Percentiles rank a stretch among this genome's conserved stretches.
Evolutionary conservation across 768 basidiomycete genomes (phyloP).

Genomic region (Tulasnella sp.): DNA sequence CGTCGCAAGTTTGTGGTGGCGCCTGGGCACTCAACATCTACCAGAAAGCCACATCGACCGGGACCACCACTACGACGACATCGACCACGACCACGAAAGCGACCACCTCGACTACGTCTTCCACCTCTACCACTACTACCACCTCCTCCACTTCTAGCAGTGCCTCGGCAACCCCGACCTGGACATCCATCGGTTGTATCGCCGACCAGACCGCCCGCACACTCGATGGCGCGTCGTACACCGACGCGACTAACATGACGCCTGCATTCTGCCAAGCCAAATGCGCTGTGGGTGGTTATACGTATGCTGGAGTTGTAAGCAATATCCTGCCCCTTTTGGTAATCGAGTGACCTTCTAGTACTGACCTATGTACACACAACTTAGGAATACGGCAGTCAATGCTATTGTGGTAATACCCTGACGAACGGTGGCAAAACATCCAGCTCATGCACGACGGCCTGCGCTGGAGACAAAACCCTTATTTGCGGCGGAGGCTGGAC

Average conservation of each 20-base stretch:
- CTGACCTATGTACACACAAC: not conserved
- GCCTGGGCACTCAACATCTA: not conserved
- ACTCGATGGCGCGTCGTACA: not conserved
- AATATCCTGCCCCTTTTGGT: no score
- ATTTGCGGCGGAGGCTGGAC: constrained; percentile 3
- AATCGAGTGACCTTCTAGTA: no score
- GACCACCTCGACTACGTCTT: no score
- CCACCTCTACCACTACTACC: not conserved
- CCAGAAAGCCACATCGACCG: not conserved
- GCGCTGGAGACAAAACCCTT: not conserved
- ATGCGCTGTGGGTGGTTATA: not conserved
- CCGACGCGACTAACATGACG: constrained; percentile 1
- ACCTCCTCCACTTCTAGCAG: not conserved
- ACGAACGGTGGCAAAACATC: not conserved
- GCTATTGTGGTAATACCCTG: constrained; percentile 1
- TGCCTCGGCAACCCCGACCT: not conserved
- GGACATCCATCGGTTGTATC: constrained; percentile 12
- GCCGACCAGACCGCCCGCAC: constrained; percentile 7
- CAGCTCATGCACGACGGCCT: not conserved
- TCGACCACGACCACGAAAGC: not conserved
- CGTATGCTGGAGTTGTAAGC: not conserved
- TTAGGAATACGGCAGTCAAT: not conserved
- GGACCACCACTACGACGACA: not conserved
- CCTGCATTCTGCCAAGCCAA: constrained; percentile 12
- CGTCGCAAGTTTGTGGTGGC: not conserved